Percentiles rank a stretch among this genome's conserved stretches.
phyloP scores from a whole-genome alignment of 164 flowering plant genomes.

The Protea cynaroides region DNA sequence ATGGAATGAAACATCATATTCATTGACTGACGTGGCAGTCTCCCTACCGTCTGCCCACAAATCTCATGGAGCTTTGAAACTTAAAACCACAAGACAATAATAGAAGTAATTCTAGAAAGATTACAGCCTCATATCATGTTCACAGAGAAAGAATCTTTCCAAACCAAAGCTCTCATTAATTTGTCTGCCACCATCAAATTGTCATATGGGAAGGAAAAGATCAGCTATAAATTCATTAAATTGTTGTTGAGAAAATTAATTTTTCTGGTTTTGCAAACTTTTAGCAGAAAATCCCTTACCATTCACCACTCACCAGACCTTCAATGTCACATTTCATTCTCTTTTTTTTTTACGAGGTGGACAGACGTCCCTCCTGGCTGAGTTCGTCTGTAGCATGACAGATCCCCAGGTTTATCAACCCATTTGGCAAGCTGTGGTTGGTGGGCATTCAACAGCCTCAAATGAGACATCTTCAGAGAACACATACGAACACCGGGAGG shows the following conservation, averaged over 20 bases:
- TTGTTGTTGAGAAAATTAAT: neutral
- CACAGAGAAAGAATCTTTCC: slow-evolving; percentile 9
- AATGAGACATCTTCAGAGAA: slow-evolving; percentile 22
- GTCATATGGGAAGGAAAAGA: slow-evolving; percentile 3
- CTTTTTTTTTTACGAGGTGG: slow-evolving; percentile 22
- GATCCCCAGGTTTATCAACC: slow-evolving; percentile 32
- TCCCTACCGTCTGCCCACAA: too few species aligned
- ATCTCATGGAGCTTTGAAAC: too few species aligned
- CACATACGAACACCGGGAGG: slow-evolving; percentile 1
- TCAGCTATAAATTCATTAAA: neutral
- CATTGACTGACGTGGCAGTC: neutral
- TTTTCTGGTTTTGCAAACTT: slow-evolving; percentile 16
- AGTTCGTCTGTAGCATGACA: slow-evolving; percentile 26
- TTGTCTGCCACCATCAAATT: slow-evolving; percentile 12
- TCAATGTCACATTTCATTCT: too few species aligned
- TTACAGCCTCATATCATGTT: slow-evolving; percentile 8
- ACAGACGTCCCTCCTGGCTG: slow-evolving; percentile 19
- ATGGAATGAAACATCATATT: neutral
- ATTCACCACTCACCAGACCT: neutral
- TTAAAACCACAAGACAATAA: neutral
- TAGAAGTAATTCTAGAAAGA: neutral
- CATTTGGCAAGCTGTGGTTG: slow-evolving; percentile 24
- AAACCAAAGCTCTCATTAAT: neutral
- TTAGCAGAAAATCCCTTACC: slow-evolving; percentile 2
- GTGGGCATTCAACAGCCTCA: slow-evolving; percentile 40